These are phyloP conservation scores for Phytophthora ramorum DNA, from an alignment of 352 stramenopile genomes.

Conservation along the genomic window DNA sequence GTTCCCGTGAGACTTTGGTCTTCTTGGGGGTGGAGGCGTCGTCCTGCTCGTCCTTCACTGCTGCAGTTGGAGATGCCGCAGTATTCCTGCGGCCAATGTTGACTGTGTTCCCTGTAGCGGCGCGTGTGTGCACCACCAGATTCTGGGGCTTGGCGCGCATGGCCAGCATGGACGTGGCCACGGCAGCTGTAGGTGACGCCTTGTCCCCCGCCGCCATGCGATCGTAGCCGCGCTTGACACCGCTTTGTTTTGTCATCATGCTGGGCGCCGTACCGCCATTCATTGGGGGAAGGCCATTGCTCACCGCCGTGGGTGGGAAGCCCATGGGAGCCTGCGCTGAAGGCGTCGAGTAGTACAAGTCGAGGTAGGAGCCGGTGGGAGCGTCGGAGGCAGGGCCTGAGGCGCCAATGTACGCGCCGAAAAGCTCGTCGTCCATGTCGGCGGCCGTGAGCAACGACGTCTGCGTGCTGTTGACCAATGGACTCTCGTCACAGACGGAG, in stretches of 20 bases:
- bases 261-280: background rate
- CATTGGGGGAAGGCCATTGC: constrained; percentile 21
- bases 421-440: constrained; percentile 64
- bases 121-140: constrained; percentile 26
- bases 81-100: constrained; percentile 27
- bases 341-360: constrained; percentile 54
- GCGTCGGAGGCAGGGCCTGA: background rate
- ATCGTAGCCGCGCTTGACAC: constrained; percentile 59
- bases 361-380: constrained; percentile 34
- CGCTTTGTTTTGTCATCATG: constrained; percentile 22
- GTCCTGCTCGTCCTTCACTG: constrained; percentile 38
- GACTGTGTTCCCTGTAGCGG: constrained; percentile 39
- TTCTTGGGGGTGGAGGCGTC: constrained; percentile 56
- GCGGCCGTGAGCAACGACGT: constrained; percentile 14
- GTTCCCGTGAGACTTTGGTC: constrained; percentile 85
- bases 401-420: constrained; percentile 44
- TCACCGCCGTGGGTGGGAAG: constrained; percentile 28
- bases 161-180: constrained; percentile 75
- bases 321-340: constrained; percentile 10
- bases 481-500: constrained; percentile 5
- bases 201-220: constrained; percentile 38
- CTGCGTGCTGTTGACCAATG: background rate
- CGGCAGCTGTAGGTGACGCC: constrained; percentile 53
- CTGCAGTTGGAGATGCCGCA: constrained; percentile 1
- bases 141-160: constrained; percentile 49